These are phyloP conservation scores for Asterophora lycoperdoides DNA, from an alignment of 768 basidiomycete species.

Conservation along the genomic window DNA sequence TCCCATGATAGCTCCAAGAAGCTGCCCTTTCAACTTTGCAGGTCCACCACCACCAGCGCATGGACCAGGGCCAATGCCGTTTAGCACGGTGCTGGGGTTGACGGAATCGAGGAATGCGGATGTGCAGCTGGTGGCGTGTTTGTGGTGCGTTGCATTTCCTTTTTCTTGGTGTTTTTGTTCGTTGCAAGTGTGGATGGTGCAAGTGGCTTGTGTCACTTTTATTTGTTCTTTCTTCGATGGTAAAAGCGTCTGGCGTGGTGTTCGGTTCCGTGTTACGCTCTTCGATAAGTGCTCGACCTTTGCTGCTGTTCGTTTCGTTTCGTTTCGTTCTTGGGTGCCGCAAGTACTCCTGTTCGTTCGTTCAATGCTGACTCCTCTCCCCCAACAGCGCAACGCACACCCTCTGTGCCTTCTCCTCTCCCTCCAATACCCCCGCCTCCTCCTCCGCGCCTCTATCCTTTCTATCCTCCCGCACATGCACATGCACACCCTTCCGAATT, in stretches of 20 bases:
- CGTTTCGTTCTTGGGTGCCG: too few species aligned
- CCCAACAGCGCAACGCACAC: slow-evolving; percentile 52
- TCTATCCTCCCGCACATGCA: too few species aligned
- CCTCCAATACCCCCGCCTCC: not conserved
- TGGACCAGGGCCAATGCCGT: slow-evolving; percentile 29
- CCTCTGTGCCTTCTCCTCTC: slow-evolving; percentile 44
- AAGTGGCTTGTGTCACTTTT: too few species aligned
- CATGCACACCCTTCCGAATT: not conserved
- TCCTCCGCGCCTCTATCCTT: too few species aligned
- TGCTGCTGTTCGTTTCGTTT: too few species aligned
- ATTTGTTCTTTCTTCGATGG: too few species aligned
- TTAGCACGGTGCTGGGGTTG: slow-evolving; percentile 44
- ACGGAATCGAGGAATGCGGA: slow-evolving; percentile 56
- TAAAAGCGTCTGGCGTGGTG: too few species aligned
- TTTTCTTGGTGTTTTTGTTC: too few species aligned
- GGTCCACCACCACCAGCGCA: not conserved
- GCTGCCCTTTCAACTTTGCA: slow-evolving; percentile 54
- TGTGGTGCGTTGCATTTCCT: slow-evolving; percentile 45
- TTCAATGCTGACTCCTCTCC: not conserved
- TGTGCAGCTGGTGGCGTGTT: slow-evolving; percentile 64
- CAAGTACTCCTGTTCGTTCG: too few species aligned
- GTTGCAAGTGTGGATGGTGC: too few species aligned
- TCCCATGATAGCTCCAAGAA: slow-evolving; percentile 51
- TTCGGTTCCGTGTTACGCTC: too few species aligned
- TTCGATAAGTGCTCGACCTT: too few species aligned